A percentile compares a stretch with the other conserved stretches of the same genome.
These are phyloP conservation scores for Amanita inopinata DNA, from an alignment of 768 basidiomycete genomes.

Conservation along the genomic window DNA sequence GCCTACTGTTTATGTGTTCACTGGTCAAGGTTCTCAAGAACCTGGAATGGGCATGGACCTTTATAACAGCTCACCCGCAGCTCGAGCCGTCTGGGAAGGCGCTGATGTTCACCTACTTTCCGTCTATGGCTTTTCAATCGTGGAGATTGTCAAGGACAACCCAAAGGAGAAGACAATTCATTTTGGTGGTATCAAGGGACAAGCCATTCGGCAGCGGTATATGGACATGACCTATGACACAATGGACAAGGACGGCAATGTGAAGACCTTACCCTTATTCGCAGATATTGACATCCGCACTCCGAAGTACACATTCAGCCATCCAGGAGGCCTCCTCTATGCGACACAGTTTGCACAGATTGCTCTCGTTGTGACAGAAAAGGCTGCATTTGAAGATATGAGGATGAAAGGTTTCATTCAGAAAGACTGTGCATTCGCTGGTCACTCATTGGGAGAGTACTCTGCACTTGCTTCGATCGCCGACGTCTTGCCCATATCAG, in stretches of 20 bases:
- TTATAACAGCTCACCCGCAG: slow-evolving; percentile 86
- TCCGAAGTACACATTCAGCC: slow-evolving; percentile 96
- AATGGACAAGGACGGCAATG: slow-evolving; percentile 90
- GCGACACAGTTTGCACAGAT: slow-evolving; percentile 99
- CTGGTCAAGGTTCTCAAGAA: slow-evolving; percentile 97
- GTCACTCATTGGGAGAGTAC: slow-evolving; percentile 98
- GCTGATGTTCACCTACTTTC: slow-evolving; percentile 90
- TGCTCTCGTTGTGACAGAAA: slow-evolving; percentile 95
- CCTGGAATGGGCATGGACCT: slow-evolving; percentile 99
- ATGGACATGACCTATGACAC: slow-evolving; percentile 99
- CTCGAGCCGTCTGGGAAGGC: slow-evolving; percentile 94
- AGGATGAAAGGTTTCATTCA: slow-evolving; percentile 93
- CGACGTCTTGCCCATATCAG: slow-evolving; percentile 89
- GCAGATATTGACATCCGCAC: slow-evolving; percentile 92
- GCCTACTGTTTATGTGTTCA: slow-evolving; percentile 92
- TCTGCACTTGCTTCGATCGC: slow-evolving; percentile 97
- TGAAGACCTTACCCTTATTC: slow-evolving; percentile 95
- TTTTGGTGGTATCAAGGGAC: slow-evolving; percentile 98
- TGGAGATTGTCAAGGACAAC: slow-evolving; percentile 98
- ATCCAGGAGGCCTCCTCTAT: slow-evolving; percentile 89
- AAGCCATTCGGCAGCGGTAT: slow-evolving; percentile 96
- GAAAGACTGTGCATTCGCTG: slow-evolving; percentile 86
- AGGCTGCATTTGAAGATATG: slow-evolving; percentile 98
- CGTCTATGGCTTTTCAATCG: slow-evolving; percentile 96
- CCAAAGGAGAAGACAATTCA: slow-evolving; percentile 98